Conservation (phyloP, 108 stramenopile species). For the Aurantiochytrium sp. region DNA sequence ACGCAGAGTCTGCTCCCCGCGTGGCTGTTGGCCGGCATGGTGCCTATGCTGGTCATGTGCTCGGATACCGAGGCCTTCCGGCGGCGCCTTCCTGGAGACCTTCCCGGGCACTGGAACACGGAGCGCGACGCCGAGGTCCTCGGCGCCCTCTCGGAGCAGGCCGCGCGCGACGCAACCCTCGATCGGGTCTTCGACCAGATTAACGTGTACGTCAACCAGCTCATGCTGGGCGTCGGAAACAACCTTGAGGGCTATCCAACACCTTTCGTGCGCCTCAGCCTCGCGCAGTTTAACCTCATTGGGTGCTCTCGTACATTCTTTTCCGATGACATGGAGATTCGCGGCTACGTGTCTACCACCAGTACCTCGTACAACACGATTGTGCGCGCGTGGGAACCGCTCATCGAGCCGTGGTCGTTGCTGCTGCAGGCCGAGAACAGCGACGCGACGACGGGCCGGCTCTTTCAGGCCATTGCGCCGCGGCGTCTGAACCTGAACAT, state of each 20-base stretch:
- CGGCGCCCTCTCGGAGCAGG: background rate
- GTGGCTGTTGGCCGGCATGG: background rate
- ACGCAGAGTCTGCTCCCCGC: background rate
- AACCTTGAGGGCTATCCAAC: background rate
- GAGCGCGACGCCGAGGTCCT: background rate
- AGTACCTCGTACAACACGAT: background rate
- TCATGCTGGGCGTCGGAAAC: constrained; percentile 10
- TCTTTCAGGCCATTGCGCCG: constrained; percentile 2
- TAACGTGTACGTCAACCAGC: background rate
- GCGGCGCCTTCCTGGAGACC: background rate
- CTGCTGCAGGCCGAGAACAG: background rate
- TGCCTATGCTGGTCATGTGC: background rate
- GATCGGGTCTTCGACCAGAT: background rate
- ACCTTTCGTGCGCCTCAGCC: background rate
- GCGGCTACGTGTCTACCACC: background rate
- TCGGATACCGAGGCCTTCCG: background rate
- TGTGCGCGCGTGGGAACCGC: background rate
- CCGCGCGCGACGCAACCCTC: background rate
- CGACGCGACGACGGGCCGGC: background rate
- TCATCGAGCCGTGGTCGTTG: background rate
- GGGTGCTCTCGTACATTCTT: background rate
- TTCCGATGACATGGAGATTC: background rate
- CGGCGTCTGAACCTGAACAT: background rate
- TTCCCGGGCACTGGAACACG: background rate
- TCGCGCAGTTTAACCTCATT: background rate